Conservation (phyloP, 768 basidiomycete genomes). For the Terana coerulea region DNA sequence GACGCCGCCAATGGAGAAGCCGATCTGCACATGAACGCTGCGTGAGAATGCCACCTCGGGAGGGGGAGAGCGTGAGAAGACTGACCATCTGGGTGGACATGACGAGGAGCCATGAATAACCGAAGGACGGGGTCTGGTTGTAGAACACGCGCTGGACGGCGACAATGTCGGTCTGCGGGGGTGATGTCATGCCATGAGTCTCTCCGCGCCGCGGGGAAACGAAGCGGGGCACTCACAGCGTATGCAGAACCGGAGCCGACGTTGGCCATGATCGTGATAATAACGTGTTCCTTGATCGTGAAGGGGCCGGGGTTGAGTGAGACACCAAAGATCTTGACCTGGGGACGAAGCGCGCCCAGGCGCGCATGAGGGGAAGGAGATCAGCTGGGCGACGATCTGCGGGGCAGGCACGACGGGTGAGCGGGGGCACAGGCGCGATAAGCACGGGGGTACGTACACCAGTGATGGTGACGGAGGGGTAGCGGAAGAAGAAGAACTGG, state of each 20-base stretch:
- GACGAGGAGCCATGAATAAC: constrained; percentile 67
- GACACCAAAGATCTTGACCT: constrained; percentile 53
- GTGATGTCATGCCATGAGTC: background rate
- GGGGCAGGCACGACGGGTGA: constrained; percentile 9
- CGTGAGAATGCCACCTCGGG: background rate
- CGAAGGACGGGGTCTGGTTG: constrained; percentile 38
- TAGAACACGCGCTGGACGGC: constrained; percentile 75
- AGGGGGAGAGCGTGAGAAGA: constrained; percentile 31
- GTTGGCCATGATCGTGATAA: constrained; percentile 44
- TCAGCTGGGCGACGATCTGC: constrained; percentile 64
- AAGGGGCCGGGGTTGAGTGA: constrained; percentile 74
- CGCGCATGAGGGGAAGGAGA: constrained; percentile 68
- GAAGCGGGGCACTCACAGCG: constrained; percentile 28
- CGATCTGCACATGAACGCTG: constrained; percentile 52
- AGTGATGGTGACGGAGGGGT: constrained; percentile 61
- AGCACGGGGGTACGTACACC: constrained; percentile 28
- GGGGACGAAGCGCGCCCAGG: constrained; percentile 54
- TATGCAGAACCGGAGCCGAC: constrained; percentile 38
- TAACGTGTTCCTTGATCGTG: constrained; percentile 52
- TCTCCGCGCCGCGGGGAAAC: background rate
- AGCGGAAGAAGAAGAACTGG: constrained; percentile 77
- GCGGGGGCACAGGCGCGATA: constrained; percentile 1
- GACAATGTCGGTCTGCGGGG: constrained; percentile 55
- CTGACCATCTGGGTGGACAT: constrained; percentile 78
- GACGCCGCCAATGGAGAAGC: constrained; percentile 41